Base-by-base conservation (phyloP, 2,329 filamentous ascomycete species). In the Arthrobotrys musiformis region DNA sequence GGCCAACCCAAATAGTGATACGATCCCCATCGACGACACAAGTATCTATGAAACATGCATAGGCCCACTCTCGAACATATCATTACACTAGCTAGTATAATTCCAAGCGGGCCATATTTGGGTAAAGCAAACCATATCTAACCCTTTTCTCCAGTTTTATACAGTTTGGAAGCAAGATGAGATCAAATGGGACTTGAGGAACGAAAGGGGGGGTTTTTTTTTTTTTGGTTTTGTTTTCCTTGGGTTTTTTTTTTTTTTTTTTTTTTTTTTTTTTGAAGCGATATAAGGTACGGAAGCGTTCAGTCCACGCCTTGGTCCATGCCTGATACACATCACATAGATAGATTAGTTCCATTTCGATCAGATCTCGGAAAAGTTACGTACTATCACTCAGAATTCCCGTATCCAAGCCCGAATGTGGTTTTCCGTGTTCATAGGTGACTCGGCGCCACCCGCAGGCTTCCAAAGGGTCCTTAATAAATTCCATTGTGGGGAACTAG, bases 401-500 rank as follows among this genome's bases (percentile, higher is more conserved):
- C n/a, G 67, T 67, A 42, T 76, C 78, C 61, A 77, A n/a, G 6
- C 80, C 80, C 33, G 79, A 78, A 35, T 81, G 80, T n/a, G 79
- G 79, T 86, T 85, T 56, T 85, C 86, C 80, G 81, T 86, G 86
- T 81, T 90, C 88, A 79, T 91, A 90, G 2, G 89, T 89, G 19
- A 89, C 85, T 40, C 89, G 85, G 66, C 86, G 86, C 90, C 90
- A 91, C 60, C 89, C 89, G 79, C 87, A 89, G 1, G 86, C 83
- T 79, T 89, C 88, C 5, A 84, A 84, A 13, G 84, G 82, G 79
- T 91, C 89, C 83, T 90, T 91, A 83, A 89, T 88, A 87, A 89
- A 90, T 81, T 91, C 90, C 83, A 89, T 88, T 0, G 89, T 91
- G 0, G 90, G 90, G 84, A 91, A 92, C 80, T 81, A 56, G 15